Base-by-base conservation (phyloP, 1,284 basidiomycete species). In the Moesziomyces parantarcticus region DNA sequence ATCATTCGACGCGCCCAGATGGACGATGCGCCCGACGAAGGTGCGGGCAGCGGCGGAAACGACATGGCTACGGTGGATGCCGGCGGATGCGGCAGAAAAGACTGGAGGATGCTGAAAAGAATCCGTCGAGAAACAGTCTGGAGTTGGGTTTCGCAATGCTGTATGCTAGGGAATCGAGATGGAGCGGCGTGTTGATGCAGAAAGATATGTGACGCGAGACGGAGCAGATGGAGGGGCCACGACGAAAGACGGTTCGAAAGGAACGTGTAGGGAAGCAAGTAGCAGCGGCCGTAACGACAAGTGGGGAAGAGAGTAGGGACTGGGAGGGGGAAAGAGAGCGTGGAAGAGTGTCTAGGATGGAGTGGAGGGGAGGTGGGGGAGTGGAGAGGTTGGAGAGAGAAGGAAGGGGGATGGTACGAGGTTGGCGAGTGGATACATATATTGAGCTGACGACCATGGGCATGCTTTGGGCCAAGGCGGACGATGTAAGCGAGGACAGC, bases 1-100 rank as follows among this genome's bases (percentile, higher is more conserved):
- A 57, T 54, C 52, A 63, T 72, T 2, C 69, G 56, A 40, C 69
- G 58, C 1, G 63, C 52, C 69, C 69, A 72, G 40, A 72, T 63
- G 22, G 62, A 64, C 26, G 62, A 58, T 14, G 57, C 42, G 18
- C 34, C 54, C 1, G 44, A 26, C 20, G 29, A 50, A 1, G 61
- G 42, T 11, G 45, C 25, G 5, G 50, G 50, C 16, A 53, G 57
- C 9, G 48, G 29, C 1, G 58, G 14, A n/a, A 58, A 61, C 21
- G 62, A 53, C 58, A 61, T 71, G n/a, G 7, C 45, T 20, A 5
- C 11, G 22, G 18, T 21, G 39, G 25, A 25, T 53, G 50, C 26
- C n/a, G n/a, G n/a, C n/a, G n/a, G n/a, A n/a, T n/a, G n/a, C n/a
- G n/a, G n/a, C n/a, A 43, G 41, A 0, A 32, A 20, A 54, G 14